These are phyloP conservation scores for Adansonia gregorii DNA, from an alignment of 441 rosid genomes.

Conservation along the genomic window DNA sequence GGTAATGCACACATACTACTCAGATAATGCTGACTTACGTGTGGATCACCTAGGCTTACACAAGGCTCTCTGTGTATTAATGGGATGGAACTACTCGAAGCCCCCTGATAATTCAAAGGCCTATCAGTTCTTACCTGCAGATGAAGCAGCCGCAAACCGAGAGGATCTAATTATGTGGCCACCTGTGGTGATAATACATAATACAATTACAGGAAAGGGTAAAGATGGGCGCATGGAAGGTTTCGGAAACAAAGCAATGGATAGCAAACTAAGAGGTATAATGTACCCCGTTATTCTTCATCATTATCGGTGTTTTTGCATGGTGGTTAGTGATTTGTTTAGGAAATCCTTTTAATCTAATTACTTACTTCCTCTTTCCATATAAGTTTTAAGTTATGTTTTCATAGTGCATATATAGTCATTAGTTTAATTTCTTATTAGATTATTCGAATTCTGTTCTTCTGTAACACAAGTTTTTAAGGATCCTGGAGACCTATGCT, in stretches of 20 bases:
- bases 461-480: background rate
- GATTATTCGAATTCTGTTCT: constrained; percentile 6
- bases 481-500: background rate
- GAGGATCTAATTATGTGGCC: constrained; percentile 98
- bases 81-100: constrained; percentile 92
- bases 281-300: constrained; percentile 39
- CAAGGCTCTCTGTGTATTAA: constrained; percentile 91
- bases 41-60: constrained; percentile 97
- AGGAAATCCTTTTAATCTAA: constrained; percentile 23
- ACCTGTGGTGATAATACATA: constrained; percentile 87
- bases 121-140: constrained; percentile 79
- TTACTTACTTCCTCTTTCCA: background rate
- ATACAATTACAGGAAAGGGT: constrained; percentile 89
- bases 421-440: background rate
- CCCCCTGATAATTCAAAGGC: constrained; percentile 89
- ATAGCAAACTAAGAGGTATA: constrained; percentile 92
- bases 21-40: constrained; percentile 73
- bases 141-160: constrained; percentile 78
- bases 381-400: constrained; percentile 26
- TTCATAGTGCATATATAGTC: background rate
- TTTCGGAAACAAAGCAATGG: constrained; percentile 96
- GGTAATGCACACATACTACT: constrained; percentile 88
- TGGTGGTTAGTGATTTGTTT: constrained; percentile 27
- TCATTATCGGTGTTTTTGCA: constrained; percentile 22
- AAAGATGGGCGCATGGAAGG: constrained; percentile 98